A percentile compares a stretch with the other conserved stretches of the same genome.
Conservation (phyloP, 306 rosid species). For the Quercus dentata region DNA sequence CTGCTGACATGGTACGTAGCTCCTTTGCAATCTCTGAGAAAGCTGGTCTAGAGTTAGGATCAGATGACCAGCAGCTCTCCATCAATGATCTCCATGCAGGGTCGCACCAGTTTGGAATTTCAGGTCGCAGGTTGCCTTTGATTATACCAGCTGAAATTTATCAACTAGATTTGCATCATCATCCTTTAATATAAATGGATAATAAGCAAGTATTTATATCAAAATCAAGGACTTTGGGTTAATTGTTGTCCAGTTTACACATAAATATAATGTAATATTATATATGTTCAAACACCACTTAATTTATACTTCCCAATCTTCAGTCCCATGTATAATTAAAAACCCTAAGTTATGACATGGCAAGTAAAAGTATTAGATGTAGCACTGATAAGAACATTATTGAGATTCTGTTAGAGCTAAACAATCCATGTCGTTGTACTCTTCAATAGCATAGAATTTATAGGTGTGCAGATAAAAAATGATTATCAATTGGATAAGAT, state of each 20-base stretch:
- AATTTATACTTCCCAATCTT: no score
- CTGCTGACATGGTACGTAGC: conserved; percentile 23
- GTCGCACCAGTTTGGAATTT: conserved; percentile 41
- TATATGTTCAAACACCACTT: no score
- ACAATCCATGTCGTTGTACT: no score
- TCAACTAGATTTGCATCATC: not conserved
- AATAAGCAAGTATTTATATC: not conserved
- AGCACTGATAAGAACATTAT: no score
- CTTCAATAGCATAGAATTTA: no score
- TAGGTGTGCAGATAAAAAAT: not conserved
- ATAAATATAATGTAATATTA: no score
- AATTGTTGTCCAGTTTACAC: no score
- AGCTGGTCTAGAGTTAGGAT: conserved; percentile 24
- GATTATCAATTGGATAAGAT: not conserved
- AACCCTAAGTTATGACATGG: no score
- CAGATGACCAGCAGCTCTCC: conserved; percentile 38
- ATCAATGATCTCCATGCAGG: conserved; percentile 30
- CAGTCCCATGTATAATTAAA: no score
- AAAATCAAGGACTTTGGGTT: not conserved
- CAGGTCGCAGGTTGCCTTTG: conserved; percentile 22
- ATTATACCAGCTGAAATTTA: conserved; percentile 25
- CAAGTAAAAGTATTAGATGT: no score
- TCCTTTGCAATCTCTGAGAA: conserved; percentile 34
- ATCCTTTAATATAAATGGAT: not conserved
- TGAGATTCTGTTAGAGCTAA: no score